phyloP scores from a whole-genome alignment of 768 basidiomycete species.

The Suillus variegatus region DNA sequence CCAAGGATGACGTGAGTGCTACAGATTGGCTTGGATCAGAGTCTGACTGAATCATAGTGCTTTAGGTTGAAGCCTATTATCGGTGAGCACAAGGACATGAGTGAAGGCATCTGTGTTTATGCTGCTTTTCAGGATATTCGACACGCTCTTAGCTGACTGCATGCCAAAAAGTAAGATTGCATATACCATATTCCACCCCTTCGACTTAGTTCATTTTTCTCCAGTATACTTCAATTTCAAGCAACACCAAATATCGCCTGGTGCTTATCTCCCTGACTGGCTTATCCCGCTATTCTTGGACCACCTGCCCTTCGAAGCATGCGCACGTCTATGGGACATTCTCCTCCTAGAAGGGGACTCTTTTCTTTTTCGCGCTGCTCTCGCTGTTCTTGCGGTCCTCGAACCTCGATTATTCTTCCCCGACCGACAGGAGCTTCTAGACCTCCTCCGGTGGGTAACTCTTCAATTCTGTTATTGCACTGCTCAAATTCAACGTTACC shows the following conservation, averaged over 20 bases:
- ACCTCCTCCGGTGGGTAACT: constrained; percentile 64
- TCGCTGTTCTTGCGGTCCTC: constrained; percentile 81
- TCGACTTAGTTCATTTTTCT: constrained; percentile 6
- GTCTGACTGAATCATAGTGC: constrained; percentile 27
- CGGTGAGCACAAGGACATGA: constrained; percentile 46
- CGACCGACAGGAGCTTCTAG: constrained; percentile 73
- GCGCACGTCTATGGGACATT: constrained; percentile 89
- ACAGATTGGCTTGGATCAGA: constrained; percentile 17
- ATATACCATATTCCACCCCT: neutral
- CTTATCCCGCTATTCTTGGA: constrained; percentile 77
- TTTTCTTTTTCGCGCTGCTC: constrained; percentile 81
- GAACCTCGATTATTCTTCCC: constrained; percentile 91
- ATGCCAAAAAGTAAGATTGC: constrained; percentile 83
- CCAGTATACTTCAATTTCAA: constrained; percentile 94
- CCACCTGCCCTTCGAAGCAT: constrained; percentile 89
- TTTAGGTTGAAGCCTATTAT: constrained; percentile 90
- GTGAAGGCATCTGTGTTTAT: neutral
- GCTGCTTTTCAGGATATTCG: constrained; percentile 68
- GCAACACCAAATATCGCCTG: constrained; percentile 86
- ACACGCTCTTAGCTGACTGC: constrained; percentile 86
- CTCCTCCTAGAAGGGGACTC: constrained; percentile 86
- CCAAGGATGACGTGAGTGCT: constrained; percentile 76
- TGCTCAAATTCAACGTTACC: constrained; percentile 11
- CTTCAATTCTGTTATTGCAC: constrained; percentile 7
- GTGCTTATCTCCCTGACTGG: constrained; percentile 85